phyloP scores from a whole-genome alignment of 768 basidiomycete genomes.

The Trametes meyenii region DNA sequence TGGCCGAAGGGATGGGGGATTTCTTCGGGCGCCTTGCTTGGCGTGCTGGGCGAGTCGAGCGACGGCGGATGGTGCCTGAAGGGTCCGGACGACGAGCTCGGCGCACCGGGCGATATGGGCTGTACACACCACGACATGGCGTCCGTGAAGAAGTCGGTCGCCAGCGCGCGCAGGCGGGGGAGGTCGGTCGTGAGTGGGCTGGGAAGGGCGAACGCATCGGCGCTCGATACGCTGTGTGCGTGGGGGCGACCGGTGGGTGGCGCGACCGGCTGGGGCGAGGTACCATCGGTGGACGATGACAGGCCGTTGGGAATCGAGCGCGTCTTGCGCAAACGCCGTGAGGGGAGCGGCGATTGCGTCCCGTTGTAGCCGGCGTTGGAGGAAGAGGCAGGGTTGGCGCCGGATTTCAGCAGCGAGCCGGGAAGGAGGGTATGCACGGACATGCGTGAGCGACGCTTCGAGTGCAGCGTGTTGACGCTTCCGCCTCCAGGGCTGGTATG shows the following conservation, averaged over 20 bases:
- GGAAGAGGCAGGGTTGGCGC: slow-evolving; percentile 21
- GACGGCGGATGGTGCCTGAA: slow-evolving; percentile 10
- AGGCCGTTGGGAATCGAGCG: slow-evolving; percentile 68
- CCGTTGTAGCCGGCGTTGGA: slow-evolving; percentile 22
- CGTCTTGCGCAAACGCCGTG: slow-evolving; percentile 70
- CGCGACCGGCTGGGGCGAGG: slow-evolving; percentile 19
- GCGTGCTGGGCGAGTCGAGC: slow-evolving; percentile 12
- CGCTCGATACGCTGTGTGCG: slow-evolving; percentile 78
- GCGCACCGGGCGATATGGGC: slow-evolving; percentile 43
- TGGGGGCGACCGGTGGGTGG: slow-evolving; percentile 59
- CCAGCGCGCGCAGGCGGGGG: slow-evolving; percentile 25
- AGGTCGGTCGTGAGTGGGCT: slow-evolving; percentile 30
- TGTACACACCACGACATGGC: slow-evolving; percentile 61
- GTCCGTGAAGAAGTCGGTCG: slow-evolving; percentile 62
- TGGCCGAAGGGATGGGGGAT: slow-evolving; percentile 65
- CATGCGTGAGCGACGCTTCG: slow-evolving; percentile 63
- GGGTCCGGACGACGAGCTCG: slow-evolving; percentile 33
- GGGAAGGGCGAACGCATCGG: slow-evolving; percentile 55
- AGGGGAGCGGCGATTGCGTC: slow-evolving; percentile 32
- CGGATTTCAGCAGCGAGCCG: slow-evolving; percentile 52
- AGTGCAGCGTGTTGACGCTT: slow-evolving; percentile 10
- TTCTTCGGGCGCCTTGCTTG: slow-evolving; percentile 20
- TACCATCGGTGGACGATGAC: slow-evolving; percentile 26
- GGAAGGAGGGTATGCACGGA: slow-evolving; percentile 64
- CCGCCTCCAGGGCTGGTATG: slow-evolving; percentile 3